Evolutionary conservation across 371 early-diverging fungal genomes (phyloP).

Genomic region (Mucor irregularis): DNA sequence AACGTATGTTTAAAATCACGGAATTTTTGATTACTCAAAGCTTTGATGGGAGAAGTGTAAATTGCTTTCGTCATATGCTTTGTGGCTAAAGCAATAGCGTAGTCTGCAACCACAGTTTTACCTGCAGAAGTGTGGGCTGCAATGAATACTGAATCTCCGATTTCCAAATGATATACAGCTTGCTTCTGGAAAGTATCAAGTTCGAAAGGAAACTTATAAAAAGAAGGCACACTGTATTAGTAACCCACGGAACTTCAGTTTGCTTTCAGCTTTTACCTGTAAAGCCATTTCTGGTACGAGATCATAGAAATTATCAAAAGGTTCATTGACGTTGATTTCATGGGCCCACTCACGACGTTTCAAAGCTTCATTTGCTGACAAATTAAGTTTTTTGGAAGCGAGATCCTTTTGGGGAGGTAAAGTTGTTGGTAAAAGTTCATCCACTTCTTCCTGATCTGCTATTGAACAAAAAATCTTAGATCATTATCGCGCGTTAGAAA

Average conservation of each 20-base stretch:
- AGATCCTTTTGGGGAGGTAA: slow-evolving; percentile 23
- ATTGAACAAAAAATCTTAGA: too few species aligned
- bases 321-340: slow-evolving; percentile 81
- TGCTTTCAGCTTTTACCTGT: slow-evolving; percentile 36
- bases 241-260: too few species aligned
- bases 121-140: slow-evolving; percentile 99
- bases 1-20: slow-evolving; percentile 94
- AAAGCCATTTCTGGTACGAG: slow-evolving; percentile 82
- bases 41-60: slow-evolving; percentile 99
- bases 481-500: too few species aligned
- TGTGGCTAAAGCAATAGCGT: slow-evolving; percentile 93
- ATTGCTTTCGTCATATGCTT: slow-evolving; percentile 97
- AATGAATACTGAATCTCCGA: slow-evolving; percentile 96
- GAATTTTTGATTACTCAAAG: slow-evolving; percentile 99
- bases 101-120: slow-evolving; percentile 99
- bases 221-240: neutral
- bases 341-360: slow-evolving; percentile 89
- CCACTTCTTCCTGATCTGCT: slow-evolving; percentile 32
- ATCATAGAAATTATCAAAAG: slow-evolving; percentile 85
- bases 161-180: slow-evolving; percentile 95
- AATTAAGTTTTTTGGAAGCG: slow-evolving; percentile 30
- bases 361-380: slow-evolving; percentile 24
- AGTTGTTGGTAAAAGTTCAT: slow-evolving; percentile 36
- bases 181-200: slow-evolving; percentile 99
- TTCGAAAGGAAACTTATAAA: slow-evolving; percentile 86